Percentiles rank a stretch among this genome's conserved stretches.
Evolutionary conservation across 1,139 yeast genomes (phyloP).

Genomic region (Lizanozyma gosingica): DNA sequence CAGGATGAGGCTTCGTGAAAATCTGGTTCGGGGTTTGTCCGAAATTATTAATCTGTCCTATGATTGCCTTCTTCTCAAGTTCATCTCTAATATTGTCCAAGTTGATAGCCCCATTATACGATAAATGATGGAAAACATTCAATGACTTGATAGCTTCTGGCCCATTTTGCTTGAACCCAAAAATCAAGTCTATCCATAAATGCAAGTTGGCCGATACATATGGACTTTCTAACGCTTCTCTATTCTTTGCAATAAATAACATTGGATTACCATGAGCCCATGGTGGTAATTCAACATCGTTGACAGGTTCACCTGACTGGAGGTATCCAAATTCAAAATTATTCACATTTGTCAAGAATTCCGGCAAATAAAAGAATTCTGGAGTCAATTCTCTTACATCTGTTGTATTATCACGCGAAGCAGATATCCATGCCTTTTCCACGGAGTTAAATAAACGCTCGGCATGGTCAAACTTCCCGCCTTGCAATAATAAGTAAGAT

Average conservation of each 20-base stretch:
- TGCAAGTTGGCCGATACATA: slow-evolving; percentile 69
- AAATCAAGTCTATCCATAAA: slow-evolving; percentile 75
- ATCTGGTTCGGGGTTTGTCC: slow-evolving; percentile 81
- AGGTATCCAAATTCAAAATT: slow-evolving; percentile 57
- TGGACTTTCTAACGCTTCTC: slow-evolving; percentile 76
- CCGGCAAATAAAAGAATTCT: slow-evolving; percentile 75
- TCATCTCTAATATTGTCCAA: slow-evolving; percentile 65
- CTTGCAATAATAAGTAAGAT: slow-evolving; percentile 68
- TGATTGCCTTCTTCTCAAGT: slow-evolving; percentile 61
- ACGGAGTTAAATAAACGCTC: slow-evolving; percentile 70
- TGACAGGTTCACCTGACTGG: slow-evolving; percentile 51
- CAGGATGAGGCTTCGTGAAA: slow-evolving; percentile 57
- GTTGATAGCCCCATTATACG: slow-evolving; percentile 77
- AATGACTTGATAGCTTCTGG: slow-evolving; percentile 51
- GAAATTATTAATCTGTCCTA: slow-evolving; percentile 80
- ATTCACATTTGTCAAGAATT: slow-evolving; percentile 57
- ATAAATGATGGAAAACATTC: slow-evolving; percentile 73
- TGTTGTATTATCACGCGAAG: slow-evolving; percentile 69
- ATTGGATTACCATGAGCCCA: slow-evolving; percentile 78
- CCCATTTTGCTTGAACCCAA: slow-evolving; percentile 75
- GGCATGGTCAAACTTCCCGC: slow-evolving; percentile 82
- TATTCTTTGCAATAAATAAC: slow-evolving; percentile 59
- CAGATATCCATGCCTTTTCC: slow-evolving; percentile 68
- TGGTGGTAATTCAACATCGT: slow-evolving; percentile 62
- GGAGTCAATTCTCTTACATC: slow-evolving; percentile 84